phyloP scores from a whole-genome alignment of 2,329 filamentous ascomycete genomes.

The Xylaria digitata region DNA sequence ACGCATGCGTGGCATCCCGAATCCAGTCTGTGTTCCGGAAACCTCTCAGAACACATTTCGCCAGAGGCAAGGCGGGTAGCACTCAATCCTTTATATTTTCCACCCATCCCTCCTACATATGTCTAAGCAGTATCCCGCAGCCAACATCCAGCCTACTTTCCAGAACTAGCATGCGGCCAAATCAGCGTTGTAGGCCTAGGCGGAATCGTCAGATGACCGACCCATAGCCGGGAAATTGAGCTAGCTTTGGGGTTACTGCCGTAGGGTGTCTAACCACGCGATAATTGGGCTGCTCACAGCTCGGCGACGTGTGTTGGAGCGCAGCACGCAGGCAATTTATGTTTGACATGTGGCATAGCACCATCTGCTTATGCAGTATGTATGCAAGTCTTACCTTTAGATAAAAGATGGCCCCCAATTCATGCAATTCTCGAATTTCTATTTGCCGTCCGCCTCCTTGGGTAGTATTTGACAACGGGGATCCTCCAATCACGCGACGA shows the following conservation, averaged over 20 bases:
- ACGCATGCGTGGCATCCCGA: constrained; percentile 19
- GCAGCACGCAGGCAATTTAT: constrained; percentile 37
- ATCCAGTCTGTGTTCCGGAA: background rate
- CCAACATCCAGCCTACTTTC: constrained; percentile 16
- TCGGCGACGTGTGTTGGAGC: constrained; percentile 38
- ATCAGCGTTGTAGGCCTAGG: constrained; percentile 32
- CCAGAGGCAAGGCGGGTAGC: constrained; percentile 8
- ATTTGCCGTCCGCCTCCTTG: constrained; percentile 35
- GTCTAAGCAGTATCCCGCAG: constrained; percentile 1
- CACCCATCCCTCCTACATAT: no score
- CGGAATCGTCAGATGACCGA: constrained; percentile 43
- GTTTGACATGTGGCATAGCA: constrained; percentile 37
- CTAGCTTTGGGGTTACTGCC: constrained; percentile 33
- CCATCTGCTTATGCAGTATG: constrained; percentile 42
- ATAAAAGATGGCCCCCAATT: constrained; percentile 38
- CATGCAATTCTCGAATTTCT: constrained; percentile 21
- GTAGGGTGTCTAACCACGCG: constrained; percentile 40
- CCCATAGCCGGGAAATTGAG: constrained; percentile 40
- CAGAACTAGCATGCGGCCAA: constrained; percentile 1
- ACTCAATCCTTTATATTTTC: constrained; percentile 27
- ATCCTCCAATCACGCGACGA: constrained; percentile 20
- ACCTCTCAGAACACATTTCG: constrained; percentile 2
- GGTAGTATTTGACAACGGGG: constrained; percentile 14
- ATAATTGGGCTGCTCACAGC: constrained; percentile 40
- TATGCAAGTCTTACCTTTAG: constrained; percentile 38